These are phyloP conservation scores for Metschnikowia lochheadii DNA, from an alignment of 805 yeast species.

Conservation along the genomic window DNA sequence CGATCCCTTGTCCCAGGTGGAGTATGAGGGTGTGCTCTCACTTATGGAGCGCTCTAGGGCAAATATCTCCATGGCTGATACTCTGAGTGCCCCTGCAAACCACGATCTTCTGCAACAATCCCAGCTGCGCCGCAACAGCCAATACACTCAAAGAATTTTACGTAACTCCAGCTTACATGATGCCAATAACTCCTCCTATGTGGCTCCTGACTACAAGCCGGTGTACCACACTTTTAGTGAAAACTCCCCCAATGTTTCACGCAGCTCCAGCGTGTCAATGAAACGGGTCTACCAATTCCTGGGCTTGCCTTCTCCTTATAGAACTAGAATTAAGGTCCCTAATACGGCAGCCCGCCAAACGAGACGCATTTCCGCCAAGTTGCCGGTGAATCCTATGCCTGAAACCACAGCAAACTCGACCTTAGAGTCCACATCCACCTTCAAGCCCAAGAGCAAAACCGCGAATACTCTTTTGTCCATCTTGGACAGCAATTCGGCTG, in stretches of 20 bases:
- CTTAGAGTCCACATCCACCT: constrained; percentile 2
- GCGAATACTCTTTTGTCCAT: constrained; percentile 48
- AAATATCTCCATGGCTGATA: constrained; percentile 10
- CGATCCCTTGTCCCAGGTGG: constrained; percentile 66
- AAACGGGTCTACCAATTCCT: constrained; percentile 44
- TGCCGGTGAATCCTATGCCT: neutral
- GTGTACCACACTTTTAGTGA: constrained; percentile 32
- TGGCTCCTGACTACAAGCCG: constrained; percentile 38
- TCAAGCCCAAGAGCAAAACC: constrained; percentile 40
- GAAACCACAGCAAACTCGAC: constrained; percentile 5
- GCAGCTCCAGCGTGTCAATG: constrained; percentile 27
- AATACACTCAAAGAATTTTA: constrained; percentile 28
- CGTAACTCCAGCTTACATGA: constrained; percentile 22
- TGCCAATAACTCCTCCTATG: constrained; percentile 17
- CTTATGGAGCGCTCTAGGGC: constrained; percentile 32
- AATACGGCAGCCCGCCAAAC: constrained; percentile 16
- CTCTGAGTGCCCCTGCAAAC: constrained; percentile 2
- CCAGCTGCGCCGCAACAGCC: constrained; percentile 10
- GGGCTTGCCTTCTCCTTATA: constrained; percentile 43
- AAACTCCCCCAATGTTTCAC: constrained; percentile 11
- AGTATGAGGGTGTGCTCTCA: constrained; percentile 76
- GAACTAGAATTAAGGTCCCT: constrained; percentile 37
- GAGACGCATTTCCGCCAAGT: constrained; percentile 10
- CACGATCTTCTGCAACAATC: constrained; percentile 7
- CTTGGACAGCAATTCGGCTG: constrained; percentile 25